Conservation (phyloP, 2,329 filamentous ascomycete genomes). For the Metarhizium album region DNA sequence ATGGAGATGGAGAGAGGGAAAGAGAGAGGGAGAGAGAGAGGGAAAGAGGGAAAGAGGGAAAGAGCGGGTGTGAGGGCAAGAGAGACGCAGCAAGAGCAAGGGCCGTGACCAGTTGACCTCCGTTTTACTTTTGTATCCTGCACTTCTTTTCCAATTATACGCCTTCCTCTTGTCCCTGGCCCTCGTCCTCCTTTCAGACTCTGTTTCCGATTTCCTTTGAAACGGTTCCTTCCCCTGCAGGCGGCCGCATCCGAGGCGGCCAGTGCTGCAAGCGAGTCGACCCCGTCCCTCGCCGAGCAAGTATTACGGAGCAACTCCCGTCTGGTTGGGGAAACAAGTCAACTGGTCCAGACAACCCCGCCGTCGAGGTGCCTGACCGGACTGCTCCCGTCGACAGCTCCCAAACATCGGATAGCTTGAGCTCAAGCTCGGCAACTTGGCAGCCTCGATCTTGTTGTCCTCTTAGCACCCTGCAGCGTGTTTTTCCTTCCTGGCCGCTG, state of each 20-base stretch:
- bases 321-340: slow-evolving; percentile 1
- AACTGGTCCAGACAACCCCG: no score
- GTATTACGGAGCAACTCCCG: no score
- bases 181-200: no score
- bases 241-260: slow-evolving; percentile 9
- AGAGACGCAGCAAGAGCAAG: not conserved
- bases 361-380: not conserved
- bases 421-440: not conserved
- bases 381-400: not conserved
- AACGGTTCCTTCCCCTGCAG: slow-evolving; percentile 1
- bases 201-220: no score
- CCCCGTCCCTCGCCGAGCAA: not conserved
- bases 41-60: no score
- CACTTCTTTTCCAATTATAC: not conserved
- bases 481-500: not conserved
- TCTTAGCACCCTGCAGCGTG: not conserved
- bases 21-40: not conserved
- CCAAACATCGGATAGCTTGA: slow-evolving; percentile 1
- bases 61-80: no score
- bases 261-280: slow-evolving; percentile 11
- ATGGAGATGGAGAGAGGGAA: not conserved
- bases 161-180: not conserved
- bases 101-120: not conserved
- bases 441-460: not conserved
- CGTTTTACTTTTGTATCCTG: not conserved